Evolutionary conservation across 2,329 filamentous ascomycete species (phyloP).

Genomic region (Aureobasidium vineae): DNA sequence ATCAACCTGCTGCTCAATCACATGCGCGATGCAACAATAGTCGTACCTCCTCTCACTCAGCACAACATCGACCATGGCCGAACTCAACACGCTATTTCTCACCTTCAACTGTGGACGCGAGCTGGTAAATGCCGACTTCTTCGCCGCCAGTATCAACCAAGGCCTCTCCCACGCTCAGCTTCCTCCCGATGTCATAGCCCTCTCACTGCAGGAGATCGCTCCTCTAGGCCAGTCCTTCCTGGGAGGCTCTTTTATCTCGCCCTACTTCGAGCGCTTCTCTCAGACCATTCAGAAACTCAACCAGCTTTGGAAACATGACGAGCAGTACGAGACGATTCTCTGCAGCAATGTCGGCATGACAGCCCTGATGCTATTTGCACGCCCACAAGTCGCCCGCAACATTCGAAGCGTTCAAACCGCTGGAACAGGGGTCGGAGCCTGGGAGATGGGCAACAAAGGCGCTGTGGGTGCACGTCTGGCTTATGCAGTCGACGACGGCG

Average conservation of each 20-base stretch:
- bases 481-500: constrained; percentile 52
- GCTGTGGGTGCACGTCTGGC: constrained; percentile 75
- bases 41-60: background rate
- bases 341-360: constrained; percentile 84
- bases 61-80: constrained; percentile 29
- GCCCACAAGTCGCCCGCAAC: constrained; percentile 55
- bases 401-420: constrained; percentile 70
- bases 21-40: constrained; percentile 1
- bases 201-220: constrained; percentile 82
- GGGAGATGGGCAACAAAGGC: constrained; percentile 94
- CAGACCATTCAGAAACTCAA: constrained; percentile 56
- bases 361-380: constrained; percentile 79
- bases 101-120: constrained; percentile 87
- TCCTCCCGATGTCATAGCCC: constrained; percentile 65
- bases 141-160: constrained; percentile 60
- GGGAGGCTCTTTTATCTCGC: constrained; percentile 72
- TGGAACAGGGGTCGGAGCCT: constrained; percentile 78
- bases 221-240: constrained; percentile 83
- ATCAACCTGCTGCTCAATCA: background rate
- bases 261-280: constrained; percentile 71
- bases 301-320: constrained; percentile 55
- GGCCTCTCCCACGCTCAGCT: constrained; percentile 45
- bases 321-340: constrained; percentile 66
- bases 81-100: constrained; percentile 70
- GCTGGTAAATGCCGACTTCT: constrained; percentile 65